Conservation (phyloP, 257 asterid species). For the Gentiana macrophylla region DNA sequence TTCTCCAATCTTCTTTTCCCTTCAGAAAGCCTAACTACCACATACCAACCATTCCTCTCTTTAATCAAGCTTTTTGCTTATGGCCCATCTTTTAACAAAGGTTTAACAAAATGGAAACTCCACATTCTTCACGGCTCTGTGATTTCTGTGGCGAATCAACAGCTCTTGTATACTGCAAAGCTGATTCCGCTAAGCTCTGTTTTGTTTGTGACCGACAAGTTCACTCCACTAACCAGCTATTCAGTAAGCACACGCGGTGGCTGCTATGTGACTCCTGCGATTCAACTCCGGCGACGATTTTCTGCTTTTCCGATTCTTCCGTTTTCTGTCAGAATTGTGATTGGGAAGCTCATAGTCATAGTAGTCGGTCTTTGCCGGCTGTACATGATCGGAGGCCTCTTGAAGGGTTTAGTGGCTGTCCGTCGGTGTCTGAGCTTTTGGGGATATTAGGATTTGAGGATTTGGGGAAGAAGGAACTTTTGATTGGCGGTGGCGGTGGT, state of each 20-base stretch:
- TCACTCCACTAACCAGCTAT: slow-evolving; percentile 81
- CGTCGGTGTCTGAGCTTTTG: slow-evolving; percentile 48
- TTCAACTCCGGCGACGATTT: slow-evolving; percentile 64
- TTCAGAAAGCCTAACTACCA: too few species aligned
- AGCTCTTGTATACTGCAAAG: slow-evolving; percentile 77
- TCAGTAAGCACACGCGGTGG: slow-evolving; percentile 67
- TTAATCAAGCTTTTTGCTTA: too few species aligned
- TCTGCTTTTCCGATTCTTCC: slow-evolving; percentile 49
- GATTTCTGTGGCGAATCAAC: slow-evolving; percentile 63
- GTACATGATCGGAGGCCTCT: slow-evolving; percentile 73
- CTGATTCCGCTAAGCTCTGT: slow-evolving; percentile 91
- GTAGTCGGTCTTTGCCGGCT: slow-evolving; percentile 10
- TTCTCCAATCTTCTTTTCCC: too few species aligned
- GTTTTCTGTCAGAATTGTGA: slow-evolving; percentile 93
- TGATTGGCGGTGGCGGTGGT: slow-evolving; percentile 4
- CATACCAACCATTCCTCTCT: too few species aligned
- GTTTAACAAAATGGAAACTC: not conserved
- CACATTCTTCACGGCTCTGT: slow-evolving; percentile 23
- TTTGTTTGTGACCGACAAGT: slow-evolving; percentile 71
- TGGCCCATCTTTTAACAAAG: too few species aligned
- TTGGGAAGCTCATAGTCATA: slow-evolving; percentile 74
- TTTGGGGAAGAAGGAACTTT: slow-evolving; percentile 38
- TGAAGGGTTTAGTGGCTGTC: slow-evolving; percentile 78
- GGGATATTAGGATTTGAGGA: slow-evolving; percentile 65
- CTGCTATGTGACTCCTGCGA: slow-evolving; percentile 72